phyloP scores from a whole-genome alignment of 2,329 filamentous ascomycete species.

The Paecilomyces formosus region DNA sequence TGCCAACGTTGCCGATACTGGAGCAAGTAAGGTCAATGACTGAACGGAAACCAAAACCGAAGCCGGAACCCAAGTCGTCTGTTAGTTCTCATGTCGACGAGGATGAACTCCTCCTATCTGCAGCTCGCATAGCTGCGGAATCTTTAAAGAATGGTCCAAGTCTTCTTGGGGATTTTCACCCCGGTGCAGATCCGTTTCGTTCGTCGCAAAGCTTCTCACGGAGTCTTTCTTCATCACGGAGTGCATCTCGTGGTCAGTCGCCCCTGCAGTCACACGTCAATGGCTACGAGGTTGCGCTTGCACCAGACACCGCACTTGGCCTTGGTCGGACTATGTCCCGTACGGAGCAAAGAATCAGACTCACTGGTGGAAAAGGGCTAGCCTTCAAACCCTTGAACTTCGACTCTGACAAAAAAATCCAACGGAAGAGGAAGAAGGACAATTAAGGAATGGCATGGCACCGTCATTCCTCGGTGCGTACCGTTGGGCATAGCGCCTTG shows the following conservation, averaged over 20 bases:
- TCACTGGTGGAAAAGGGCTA: constrained; percentile 36
- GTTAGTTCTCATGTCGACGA: constrained; percentile 27
- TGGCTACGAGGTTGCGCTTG: constrained; percentile 35
- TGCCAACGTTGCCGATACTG: constrained; percentile 28
- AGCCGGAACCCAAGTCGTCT: constrained; percentile 13
- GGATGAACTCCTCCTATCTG: constrained; percentile 34
- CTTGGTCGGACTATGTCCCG: constrained; percentile 33
- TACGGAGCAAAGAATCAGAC: constrained; percentile 35
- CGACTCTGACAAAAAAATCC: constrained; percentile 12
- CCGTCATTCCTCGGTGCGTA: not conserved
- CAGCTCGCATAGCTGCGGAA: constrained; percentile 34
- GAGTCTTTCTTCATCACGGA: constrained; percentile 16
- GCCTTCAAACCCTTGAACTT: constrained; percentile 34
- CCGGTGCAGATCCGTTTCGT: constrained; percentile 15
- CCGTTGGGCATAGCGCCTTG: not conserved
- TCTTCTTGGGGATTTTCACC: constrained; percentile 19
- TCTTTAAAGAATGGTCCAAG: constrained; percentile 28
- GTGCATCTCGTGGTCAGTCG: constrained; percentile 20
- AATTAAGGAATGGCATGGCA: not conserved
- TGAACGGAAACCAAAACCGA: constrained; percentile 13
- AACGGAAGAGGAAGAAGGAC: constrained; percentile 5
- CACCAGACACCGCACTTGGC: constrained; percentile 29
- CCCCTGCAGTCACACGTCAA: constrained; percentile 20
- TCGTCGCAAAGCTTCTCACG: constrained; percentile 20
- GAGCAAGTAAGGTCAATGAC: constrained; percentile 21